Base-by-base conservation (phyloP, 768 basidiomycete species). In the Collybia sp. region DNA sequence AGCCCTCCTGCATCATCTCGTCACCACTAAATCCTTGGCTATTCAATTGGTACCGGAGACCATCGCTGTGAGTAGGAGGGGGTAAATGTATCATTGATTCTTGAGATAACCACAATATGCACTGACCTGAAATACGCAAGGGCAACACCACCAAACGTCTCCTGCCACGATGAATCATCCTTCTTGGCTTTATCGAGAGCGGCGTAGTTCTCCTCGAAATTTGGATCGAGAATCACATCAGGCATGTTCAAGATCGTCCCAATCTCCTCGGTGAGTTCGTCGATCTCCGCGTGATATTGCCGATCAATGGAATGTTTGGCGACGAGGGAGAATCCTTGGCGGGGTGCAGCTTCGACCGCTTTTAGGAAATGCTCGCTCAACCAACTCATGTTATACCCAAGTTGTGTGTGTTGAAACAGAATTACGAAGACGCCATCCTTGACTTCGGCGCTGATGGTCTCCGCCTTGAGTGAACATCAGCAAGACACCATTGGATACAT, bases 1-100 rank as follows among this genome's bases (percentile, higher is more conserved):
- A 56, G 11, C 69, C 68, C 54, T 73, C 70, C 49, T 69, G 68
- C 32, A 71, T 53, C 65, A 73, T 64, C 0, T 67, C 65, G 40
- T 71, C 69, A 6, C 53, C 59, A 42, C 63, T 56, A 54, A 71
- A 71, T 17, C 65, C 68, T 36, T 68, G 59, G n/a, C 41, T 38
- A 31, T 57, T 56, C 25, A 70, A 51, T 49, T 67, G 61, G 33
- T 48, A 51, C 49, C 62, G 60, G 31, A 71, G 40, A 2, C 66
- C 67, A 41, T 64, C 58, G 46, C 60, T 63, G 34, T 31, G 45
- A 37, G n/a, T n/a, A n/a, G n/a, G n/a, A n/a, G n/a, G 25, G 25
- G 25, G 25, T 3, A 4, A 25, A 25, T 25, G 25, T 25, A 25
- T 25, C 25, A 8, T 25, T 3, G 3, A 25, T 25, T 25, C 8